Evolutionary conservation across 1,284 basidiomycete genomes (phyloP).

Genomic region (Papiliotrema flavescens): DNA sequence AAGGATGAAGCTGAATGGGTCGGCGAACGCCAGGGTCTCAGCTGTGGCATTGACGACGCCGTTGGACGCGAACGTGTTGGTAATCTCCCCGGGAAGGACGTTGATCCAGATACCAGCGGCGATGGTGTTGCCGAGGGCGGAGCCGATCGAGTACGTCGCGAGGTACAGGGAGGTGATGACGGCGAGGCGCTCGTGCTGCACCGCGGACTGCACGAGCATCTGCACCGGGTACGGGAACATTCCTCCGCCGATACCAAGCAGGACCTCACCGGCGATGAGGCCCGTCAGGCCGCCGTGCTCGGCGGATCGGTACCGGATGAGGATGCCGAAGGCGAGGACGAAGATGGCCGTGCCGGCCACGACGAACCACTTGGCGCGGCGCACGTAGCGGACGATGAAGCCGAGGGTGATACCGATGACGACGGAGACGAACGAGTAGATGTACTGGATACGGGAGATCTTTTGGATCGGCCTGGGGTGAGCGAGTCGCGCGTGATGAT

Average conservation of each 20-base stretch:
- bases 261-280: constrained; percentile 48
- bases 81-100: constrained; percentile 20
- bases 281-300: constrained; percentile 33
- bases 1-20: constrained; percentile 38
- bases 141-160: constrained; percentile 48
- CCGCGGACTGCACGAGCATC: constrained; percentile 45
- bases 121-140: constrained; percentile 46
- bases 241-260: constrained; percentile 48
- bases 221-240: constrained; percentile 50
- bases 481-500: not conserved
- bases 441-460: constrained; percentile 45
- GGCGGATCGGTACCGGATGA: constrained; percentile 45
- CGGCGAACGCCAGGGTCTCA: constrained; percentile 37
- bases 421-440: constrained; percentile 50
- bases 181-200: constrained; percentile 48
- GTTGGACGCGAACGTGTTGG: constrained; percentile 6
- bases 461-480: constrained; percentile 23
- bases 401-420: constrained; percentile 45
- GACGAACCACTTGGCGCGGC: constrained; percentile 48
- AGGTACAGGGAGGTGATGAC: constrained; percentile 48
- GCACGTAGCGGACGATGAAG: constrained; percentile 41
- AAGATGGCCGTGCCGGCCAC: constrained; percentile 36
- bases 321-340: constrained; percentile 45
- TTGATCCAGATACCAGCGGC: constrained; percentile 49
- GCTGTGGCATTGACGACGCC: constrained; percentile 38